Conservation (phyloP, 371 early-diverging fungal species). For the Mortierella sp. region DNA sequence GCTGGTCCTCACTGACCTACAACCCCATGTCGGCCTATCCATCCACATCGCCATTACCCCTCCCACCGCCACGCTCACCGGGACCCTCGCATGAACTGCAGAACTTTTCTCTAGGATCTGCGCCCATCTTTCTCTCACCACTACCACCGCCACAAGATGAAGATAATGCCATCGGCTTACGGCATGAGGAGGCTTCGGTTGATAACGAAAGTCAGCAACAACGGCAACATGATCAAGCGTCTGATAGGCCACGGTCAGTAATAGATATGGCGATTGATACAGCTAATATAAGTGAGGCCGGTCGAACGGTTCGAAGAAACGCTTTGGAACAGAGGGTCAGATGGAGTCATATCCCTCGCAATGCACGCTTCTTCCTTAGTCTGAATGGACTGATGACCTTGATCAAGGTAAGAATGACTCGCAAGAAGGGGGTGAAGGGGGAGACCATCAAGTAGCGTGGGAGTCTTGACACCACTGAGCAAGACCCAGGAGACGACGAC, state of each 20-base stretch:
- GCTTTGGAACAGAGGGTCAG: constrained; percentile 12
- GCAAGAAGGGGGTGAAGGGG: no score
- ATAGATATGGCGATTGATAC: constrained; percentile 37
- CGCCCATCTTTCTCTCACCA: background rate
- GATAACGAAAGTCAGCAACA: background rate
- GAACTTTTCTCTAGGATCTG: background rate
- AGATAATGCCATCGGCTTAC: no score
- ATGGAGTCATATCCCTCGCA: constrained; percentile 32
- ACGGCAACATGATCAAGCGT: background rate
- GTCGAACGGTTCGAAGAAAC: constrained; percentile 37
- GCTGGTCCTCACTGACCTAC: background rate
- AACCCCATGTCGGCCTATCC: constrained; percentile 12
- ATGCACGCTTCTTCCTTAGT: constrained; percentile 40
- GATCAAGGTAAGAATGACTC: constrained; percentile 26
- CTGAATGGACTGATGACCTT: constrained; percentile 14
- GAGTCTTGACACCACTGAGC: no score
- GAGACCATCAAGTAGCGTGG: no score
- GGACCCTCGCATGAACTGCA: background rate
- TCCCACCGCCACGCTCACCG: background rate
- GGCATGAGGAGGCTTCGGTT: no score
- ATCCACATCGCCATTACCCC: background rate
- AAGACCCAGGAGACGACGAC: no score
- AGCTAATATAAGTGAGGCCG: constrained; percentile 21
- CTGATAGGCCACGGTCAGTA: constrained; percentile 36
- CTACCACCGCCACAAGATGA: background rate